Percentiles rank a stretch among this genome's conserved stretches.
Conservation (phyloP, 2,329 filamentous ascomycete species). For the Cyphellophora europaea region DNA sequence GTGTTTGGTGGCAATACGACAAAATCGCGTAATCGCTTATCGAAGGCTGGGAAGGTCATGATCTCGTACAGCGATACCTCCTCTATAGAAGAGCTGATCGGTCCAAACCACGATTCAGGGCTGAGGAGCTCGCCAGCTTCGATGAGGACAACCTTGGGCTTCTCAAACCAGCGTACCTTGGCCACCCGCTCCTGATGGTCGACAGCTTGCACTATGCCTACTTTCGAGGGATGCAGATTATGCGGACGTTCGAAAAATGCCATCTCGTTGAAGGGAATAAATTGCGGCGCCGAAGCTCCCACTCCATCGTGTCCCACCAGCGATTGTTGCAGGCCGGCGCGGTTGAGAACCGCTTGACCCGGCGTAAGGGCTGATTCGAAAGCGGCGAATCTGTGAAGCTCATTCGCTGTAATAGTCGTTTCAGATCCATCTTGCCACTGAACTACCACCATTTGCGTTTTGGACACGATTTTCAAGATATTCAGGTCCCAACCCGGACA, state of each 20-base stretch:
- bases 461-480: slow-evolving; percentile 42
- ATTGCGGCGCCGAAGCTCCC: no score
- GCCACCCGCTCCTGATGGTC: slow-evolving; percentile 48
- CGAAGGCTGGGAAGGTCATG: slow-evolving; percentile 38
- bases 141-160: slow-evolving; percentile 27
- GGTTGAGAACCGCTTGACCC: slow-evolving; percentile 44
- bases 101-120: slow-evolving; percentile 34
- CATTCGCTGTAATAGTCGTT: slow-evolving; percentile 35
- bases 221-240: slow-evolving; percentile 33
- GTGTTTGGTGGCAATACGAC: slow-evolving; percentile 35
- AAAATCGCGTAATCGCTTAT: slow-evolving; percentile 42
- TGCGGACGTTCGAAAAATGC: slow-evolving; percentile 16
- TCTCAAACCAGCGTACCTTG: slow-evolving; percentile 43
- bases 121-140: slow-evolving; percentile 26
- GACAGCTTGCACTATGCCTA: slow-evolving; percentile 50
- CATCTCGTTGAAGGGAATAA: slow-evolving; percentile 18
- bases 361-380: slow-evolving; percentile 48
- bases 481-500: slow-evolving; percentile 50
- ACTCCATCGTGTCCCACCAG: no score
- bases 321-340: no score
- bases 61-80: slow-evolving; percentile 53
- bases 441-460: slow-evolving; percentile 41
- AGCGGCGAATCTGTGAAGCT: slow-evolving; percentile 24
- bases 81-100: slow-evolving; percentile 31
- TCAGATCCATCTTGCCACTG: slow-evolving; percentile 51